Evolutionary conservation across 257 asterid genomes (phyloP).

Genomic region (Rubia yunnanensis): DNA sequence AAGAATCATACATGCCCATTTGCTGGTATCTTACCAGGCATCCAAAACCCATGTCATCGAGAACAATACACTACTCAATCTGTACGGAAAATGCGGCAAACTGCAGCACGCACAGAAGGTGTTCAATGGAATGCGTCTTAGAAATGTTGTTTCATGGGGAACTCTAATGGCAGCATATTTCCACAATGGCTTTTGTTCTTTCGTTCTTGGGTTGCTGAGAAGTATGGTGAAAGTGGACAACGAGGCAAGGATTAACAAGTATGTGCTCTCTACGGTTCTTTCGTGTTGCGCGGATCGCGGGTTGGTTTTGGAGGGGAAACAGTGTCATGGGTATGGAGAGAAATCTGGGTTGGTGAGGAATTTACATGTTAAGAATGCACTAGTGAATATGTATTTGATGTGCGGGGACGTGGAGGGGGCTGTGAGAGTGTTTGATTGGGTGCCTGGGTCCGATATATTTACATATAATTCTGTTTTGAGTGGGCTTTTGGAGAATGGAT

Average conservation of each 20-base stretch:
- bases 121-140: constrained; percentile 63
- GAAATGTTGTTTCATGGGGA: constrained; percentile 68
- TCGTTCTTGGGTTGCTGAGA: constrained; percentile 40
- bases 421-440: constrained; percentile 35
- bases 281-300: constrained; percentile 52
- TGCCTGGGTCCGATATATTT: constrained; percentile 44
- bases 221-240: constrained; percentile 40
- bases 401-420: constrained; percentile 39
- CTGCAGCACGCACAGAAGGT: constrained; percentile 41
- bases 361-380: constrained; percentile 61
- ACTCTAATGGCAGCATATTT: constrained; percentile 63
- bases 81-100: constrained; percentile 55
- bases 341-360: constrained; percentile 61
- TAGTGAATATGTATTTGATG: constrained; percentile 48
- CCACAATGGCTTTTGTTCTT: constrained; percentile 33
- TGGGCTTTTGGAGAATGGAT: constrained; percentile 48
- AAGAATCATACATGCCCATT: constrained; percentile 57
- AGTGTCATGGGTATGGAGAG: constrained; percentile 67
- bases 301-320: constrained; percentile 52
- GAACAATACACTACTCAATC: constrained; percentile 50
- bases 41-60: constrained; percentile 42
- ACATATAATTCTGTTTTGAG: constrained; percentile 52
- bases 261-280: constrained; percentile 57
- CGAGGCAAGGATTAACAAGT: constrained; percentile 42
- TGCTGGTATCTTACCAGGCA: constrained; percentile 36